A percentile compares a stretch with the other conserved stretches of the same genome.
Evolutionary conservation across 192 early-diverging fungal genomes (phyloP).

Genomic region (Funneliformis geosporum): DNA sequence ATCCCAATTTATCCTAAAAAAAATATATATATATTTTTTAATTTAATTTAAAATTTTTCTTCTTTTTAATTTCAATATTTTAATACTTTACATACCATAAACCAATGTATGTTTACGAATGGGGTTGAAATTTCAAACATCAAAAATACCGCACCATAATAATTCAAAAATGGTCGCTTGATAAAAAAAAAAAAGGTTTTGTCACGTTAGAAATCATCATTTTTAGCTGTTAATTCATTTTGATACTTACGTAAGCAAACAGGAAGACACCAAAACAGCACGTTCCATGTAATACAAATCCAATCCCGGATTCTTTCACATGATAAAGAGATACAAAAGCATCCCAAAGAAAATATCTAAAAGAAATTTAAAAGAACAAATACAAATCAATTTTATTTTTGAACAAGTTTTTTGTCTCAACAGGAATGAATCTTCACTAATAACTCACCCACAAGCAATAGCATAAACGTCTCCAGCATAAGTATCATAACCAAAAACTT

Average conservation of each 20-base stretch:
- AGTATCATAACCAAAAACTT: constrained; percentile 69
- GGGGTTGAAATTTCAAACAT: constrained; percentile 91
- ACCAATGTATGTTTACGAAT: constrained; percentile 92
- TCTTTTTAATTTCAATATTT: too few relatives aligned
- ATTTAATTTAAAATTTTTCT: background rate
- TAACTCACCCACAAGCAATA: constrained; percentile 76
- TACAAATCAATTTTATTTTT: too few relatives aligned
- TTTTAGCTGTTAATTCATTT: background rate
- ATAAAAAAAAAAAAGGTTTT: background rate
- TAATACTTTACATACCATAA: constrained; percentile 37
- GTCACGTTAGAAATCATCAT: too few relatives aligned
- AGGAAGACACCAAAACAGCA: constrained; percentile 76
- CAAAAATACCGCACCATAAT: constrained; percentile 85
- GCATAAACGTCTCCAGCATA: constrained; percentile 77
- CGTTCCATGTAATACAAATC: constrained; percentile 82
- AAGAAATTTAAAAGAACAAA: too few relatives aligned
- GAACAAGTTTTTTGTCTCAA: background rate
- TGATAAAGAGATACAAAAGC: constrained; percentile 65
- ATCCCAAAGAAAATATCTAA: constrained; percentile 97
- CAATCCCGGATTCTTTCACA: constrained; percentile 68
- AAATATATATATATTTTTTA: constrained; percentile 6
- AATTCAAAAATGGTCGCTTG: constrained; percentile 80
- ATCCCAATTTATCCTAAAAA: constrained; percentile 79
- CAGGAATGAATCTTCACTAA: too few relatives aligned
- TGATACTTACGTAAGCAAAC: constrained; percentile 65